Conservation (phyloP, 179 eudicot species). For the Carnegiea gigantea region DNA sequence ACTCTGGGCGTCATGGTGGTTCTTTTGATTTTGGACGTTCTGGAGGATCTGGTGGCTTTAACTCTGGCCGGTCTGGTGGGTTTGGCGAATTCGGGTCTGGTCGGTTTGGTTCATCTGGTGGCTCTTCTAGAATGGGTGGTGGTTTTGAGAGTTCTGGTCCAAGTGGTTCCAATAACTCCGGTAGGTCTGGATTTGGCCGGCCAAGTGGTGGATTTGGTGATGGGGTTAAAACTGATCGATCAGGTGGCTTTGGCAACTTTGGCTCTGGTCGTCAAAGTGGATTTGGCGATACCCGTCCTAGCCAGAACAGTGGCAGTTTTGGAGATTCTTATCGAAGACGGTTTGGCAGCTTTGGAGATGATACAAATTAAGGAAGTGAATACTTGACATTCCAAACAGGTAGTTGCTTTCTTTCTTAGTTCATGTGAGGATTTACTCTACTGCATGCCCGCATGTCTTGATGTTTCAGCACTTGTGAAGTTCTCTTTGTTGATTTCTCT, state of each 20-base stretch:
- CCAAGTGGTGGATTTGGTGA: constrained; percentile 30
- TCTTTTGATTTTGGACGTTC: constrained; percentile 31
- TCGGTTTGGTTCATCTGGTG: constrained; percentile 24
- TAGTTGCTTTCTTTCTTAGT: background rate
- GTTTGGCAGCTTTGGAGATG: constrained; percentile 50
- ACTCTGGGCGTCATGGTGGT: constrained; percentile 41
- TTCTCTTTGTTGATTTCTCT: background rate
- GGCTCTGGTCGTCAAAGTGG: constrained; percentile 44
- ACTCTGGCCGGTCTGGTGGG: constrained; percentile 42
- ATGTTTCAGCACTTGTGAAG: background rate
- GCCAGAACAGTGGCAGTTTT: background rate
- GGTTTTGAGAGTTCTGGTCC: constrained; percentile 16
- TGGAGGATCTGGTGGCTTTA: constrained; percentile 26
- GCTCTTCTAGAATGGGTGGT: constrained; percentile 28
- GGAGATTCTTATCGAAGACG: constrained; percentile 29
- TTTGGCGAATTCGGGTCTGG: constrained; percentile 27
- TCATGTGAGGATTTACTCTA: background rate
- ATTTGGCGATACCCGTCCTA: constrained; percentile 9
- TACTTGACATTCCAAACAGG: constrained; percentile 29
- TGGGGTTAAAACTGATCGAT: constrained; percentile 31
- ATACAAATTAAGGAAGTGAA: constrained; percentile 13
- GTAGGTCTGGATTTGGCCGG: constrained; percentile 19
- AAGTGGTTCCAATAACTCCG: constrained; percentile 1
- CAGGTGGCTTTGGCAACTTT: constrained; percentile 44
- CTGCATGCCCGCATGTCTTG: background rate